phyloP scores from a whole-genome alignment of 164 flowering plant species.

The Magnolia kwangsiensis region DNA sequence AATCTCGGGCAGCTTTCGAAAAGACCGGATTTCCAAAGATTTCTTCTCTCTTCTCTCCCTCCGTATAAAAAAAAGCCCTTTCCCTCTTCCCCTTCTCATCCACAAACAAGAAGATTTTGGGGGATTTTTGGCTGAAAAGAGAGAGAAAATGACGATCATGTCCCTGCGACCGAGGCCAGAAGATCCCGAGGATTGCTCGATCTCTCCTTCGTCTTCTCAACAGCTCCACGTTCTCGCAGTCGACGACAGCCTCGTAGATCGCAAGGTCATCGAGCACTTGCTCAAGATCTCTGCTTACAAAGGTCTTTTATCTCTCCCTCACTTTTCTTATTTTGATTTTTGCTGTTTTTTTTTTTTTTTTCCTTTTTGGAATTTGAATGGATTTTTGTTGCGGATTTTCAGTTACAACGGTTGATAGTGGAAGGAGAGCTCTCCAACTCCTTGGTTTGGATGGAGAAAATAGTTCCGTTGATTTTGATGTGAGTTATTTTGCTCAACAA shows the following conservation, averaged over 20 bases:
- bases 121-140: too few relatives aligned
- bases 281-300: slow-evolving; percentile 59
- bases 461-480: slow-evolving; percentile 6
- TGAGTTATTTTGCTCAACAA: slow-evolving; percentile 1
- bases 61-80: neutral
- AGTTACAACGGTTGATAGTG: slow-evolving; percentile 82
- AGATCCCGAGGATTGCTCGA: neutral
- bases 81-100: neutral
- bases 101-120: neutral
- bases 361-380: neutral
- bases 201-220: neutral
- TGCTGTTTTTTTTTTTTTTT: too few relatives aligned
- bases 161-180: neutral
- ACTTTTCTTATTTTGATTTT: neutral
- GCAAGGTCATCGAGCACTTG: slow-evolving; percentile 54
- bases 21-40: neutral
- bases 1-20: neutral
- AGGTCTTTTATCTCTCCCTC: slow-evolving; percentile 32
- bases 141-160: neutral
- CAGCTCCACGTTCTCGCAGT: slow-evolving; percentile 74
- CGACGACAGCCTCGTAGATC: slow-evolving; percentile 67
- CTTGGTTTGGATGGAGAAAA: slow-evolving; percentile 45
- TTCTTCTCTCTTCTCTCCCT: neutral
- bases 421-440: slow-evolving; percentile 55
- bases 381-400: slow-evolving; percentile 9